Conservation (phyloP, 345 rosid species). For the Lepidium africanum region DNA sequence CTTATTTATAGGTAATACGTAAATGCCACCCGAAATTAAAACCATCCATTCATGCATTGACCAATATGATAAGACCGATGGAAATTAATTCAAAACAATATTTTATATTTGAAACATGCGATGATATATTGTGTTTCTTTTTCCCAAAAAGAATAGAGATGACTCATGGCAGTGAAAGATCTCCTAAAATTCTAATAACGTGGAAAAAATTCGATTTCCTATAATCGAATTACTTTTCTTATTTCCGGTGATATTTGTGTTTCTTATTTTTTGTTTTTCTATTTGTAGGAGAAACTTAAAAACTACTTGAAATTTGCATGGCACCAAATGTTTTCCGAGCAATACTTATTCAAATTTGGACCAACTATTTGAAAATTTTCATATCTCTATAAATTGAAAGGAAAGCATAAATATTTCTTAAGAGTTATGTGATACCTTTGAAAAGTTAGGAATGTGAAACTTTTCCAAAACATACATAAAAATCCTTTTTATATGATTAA, state of each 20-base stretch:
- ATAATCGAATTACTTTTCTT: no score
- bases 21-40: neutral
- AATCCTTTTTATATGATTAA: no score
- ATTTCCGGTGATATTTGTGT: neutral
- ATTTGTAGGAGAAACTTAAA: no score
- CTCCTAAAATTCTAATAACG: no score
- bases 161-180: no score
- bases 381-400: neutral
- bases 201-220: no score
- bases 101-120: neutral
- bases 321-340: neutral
- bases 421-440: neutral
- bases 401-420: neutral
- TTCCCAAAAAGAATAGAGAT: no score
- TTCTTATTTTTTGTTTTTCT: neutral
- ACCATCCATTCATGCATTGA: neutral
- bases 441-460: neutral
- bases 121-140: no score
- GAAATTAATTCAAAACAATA: neutral
- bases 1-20: neutral
- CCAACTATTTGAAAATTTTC: neutral
- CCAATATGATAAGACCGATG: conserved; percentile 9
- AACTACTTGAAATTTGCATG: neutral
- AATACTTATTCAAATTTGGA: neutral
- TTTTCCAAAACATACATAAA: no score